Base-by-base conservation (phyloP, 2,329 filamentous ascomycete genomes). In the Sarocladium kiliense region DNA sequence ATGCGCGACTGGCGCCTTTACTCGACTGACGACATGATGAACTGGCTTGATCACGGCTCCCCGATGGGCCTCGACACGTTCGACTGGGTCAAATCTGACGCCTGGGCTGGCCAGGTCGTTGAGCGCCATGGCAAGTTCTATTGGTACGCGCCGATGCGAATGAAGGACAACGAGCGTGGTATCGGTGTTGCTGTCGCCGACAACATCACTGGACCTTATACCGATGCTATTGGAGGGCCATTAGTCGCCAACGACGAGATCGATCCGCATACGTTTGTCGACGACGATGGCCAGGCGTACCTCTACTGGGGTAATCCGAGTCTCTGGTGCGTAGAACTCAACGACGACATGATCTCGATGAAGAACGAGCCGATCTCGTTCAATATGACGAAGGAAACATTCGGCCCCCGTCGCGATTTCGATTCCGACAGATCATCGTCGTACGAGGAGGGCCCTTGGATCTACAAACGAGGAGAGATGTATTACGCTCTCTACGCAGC, bases 251-350 rank as follows among this genome's bases (percentile, higher is more conserved):
- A 68, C 54, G 55, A 57, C 42, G 61, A 65, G 49, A 68, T 70
- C 26, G 67, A 69, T 53, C 67, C 66, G 6, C 64, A 61, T 11
- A 66, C 68, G 25, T 67, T 65, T 58, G 66, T 71, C 55, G 68
- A 72, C 55, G 66, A 69, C 49, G 65, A 71, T 53, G 68, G 65
- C 53, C 68, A 70, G 57, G 68, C 66, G 1, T 71, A 71, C 58
- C 34, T 72, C 54, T 71, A 68, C 59, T 70, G 66, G 66, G 68
- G 68, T n/a, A 68, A 69, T 51, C 63, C 68, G 1, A 55, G 59
- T 42, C 57, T 68, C 21, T 64, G 55, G 47, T 71, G 68, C 50
- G 65, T 69, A 56, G 64, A 62, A 57, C 58, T 71, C 3, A 71
- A 70, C 60, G 53, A 60, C 32, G 68, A 71, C 58, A 71, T 71